Base-by-base conservation (phyloP, 352 stramenopile species). In the Phytophthora boehmeriae region DNA sequence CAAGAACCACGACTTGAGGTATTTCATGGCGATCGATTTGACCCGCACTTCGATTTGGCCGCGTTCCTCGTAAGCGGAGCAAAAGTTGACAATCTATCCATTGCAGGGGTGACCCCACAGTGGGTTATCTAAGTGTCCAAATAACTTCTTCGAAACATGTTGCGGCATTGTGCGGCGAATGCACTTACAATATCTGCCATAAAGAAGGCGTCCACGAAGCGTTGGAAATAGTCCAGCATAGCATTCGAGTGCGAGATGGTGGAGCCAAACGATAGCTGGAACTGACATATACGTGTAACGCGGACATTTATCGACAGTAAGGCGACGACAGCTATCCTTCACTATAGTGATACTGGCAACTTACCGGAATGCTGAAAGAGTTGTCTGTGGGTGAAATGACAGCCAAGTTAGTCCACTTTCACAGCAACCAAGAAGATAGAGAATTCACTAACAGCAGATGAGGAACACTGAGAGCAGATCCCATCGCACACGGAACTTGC, bases 401-500 rank as follows among this genome's bases (percentile, higher is more conserved):
- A 1, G n/a, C 14, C 23, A 36, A 27, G 17, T 22, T 36, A 48
- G 30, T 14, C 5, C 45, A 19, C 8, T 16, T 19, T n/a, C 11
- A 38, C 44, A 16, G 16, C 39, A 28, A 39, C 16, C 46, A 23
- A 19, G 25, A 19, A 46, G n/a, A 17, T 13, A 36, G 19, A 27
- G 39, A 32, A 22, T 1, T 30, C 17, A 50, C 59, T 9, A 75
- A 92, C 85, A 94, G 8, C 66, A 90, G 36, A 94, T 92, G 28
- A 94, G 66, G 5, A 59, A 63, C 39, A 92, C 81, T 0, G 81
- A 89, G 14, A 90, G 32, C 19, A 94, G 50, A 45, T 94, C 85
- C 85, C 85, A 94, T 0, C 83, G 83, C 38, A 94, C 45, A 5
- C 83, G 79, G 41, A 94, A 91, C 54, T 89, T 89, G 54, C 86